Evolutionary conservation across 768 basidiomycete genomes (phyloP), one percentile per base, ranked within the genome.

Genomic region (Floccularia luteovirens): DNA sequence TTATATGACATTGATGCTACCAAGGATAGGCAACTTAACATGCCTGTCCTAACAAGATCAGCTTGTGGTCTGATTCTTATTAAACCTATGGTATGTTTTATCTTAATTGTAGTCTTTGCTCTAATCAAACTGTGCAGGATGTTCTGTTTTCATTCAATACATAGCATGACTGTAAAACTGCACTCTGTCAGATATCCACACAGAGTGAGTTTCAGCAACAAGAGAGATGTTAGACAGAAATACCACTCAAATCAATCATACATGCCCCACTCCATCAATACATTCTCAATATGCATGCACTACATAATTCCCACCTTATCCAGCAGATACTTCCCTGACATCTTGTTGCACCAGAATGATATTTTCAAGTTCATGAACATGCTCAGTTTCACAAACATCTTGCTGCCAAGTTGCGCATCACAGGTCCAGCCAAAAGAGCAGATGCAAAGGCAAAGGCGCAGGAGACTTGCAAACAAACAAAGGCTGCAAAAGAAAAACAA

Each of bases 261-360:
- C 58, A 61, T 34, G 10, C 27, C 1, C 31, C 12, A 16, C 10
- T 12, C 5, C 30, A 42, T 20, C 43, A 41, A 1, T 60, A 39
- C 34, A 25, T 59, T 8, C n/a, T 62, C 32, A 62, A 60, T 31
- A 52, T 50, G 38, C 58, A 60, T 38, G 48, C 56, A 2, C 45
- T 60, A 4, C 58, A 61, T 38, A 61, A 61, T 44, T 49, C 53
- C n/a, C 51, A 52, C 19, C 49, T 55, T 20, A 30, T 61, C 17
- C 51, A 53, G 1, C 16, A 44, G 16, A 39, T 41, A 5, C 46
- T 61, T 5, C 60, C 58, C 7, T 45, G 52, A 8, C 5, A 46
- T 5, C 48, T 59, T 3, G 45, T 42, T 0, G 31, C 19, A 2
- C 58, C 58, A 8, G 39, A 38, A 2, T 45, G 38, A 16, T 42